Evolutionary conservation across 495 filamentous ascomycete species (phyloP).

Genomic region (Talaromyces proteolyticus): DNA sequence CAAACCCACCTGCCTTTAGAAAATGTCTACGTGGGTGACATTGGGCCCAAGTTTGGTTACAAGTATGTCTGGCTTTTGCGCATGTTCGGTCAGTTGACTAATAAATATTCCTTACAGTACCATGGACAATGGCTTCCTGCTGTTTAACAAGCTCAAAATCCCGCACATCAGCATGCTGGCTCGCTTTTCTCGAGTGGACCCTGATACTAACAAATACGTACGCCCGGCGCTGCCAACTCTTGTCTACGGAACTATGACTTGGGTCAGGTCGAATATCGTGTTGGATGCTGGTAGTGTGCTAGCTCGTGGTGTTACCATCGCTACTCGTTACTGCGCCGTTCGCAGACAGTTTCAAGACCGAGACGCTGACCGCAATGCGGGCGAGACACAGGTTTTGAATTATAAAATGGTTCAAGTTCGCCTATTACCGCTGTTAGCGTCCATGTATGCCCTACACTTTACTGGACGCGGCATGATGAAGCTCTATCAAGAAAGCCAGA

Average conservation of each 20-base stretch:
- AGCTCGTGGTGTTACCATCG: conserved; percentile 72
- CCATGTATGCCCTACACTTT: conserved; percentile 72
- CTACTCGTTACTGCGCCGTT: conserved; percentile 62
- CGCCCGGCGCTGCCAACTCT: conserved; percentile 57
- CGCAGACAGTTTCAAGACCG: conserved; percentile 67
- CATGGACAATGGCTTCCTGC: conserved; percentile 72
- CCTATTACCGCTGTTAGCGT: conserved; percentile 60
- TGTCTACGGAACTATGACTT: conserved; percentile 68
- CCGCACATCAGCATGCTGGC: conserved; percentile 66
- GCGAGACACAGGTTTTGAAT: conserved; percentile 65
- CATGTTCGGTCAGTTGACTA: not conserved
- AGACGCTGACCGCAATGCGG: conserved; percentile 47
- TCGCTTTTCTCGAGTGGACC: conserved; percentile 56
- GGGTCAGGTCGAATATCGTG: conserved; percentile 67
- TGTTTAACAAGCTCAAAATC: conserved; percentile 65
- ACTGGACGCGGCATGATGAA: conserved; percentile 64
- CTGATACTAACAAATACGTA: conserved; percentile 54
- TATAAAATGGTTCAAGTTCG: conserved; percentile 75
- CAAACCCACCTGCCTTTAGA: conserved; percentile 65
- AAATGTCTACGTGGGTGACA: conserved; percentile 65
- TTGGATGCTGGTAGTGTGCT: conserved; percentile 58
- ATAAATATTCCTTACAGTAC: conserved; percentile 38
- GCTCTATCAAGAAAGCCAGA: conserved; percentile 60
- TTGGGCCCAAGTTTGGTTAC: conserved; percentile 71
- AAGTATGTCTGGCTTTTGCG: conserved; percentile 26